Base-by-base conservation (phyloP, 441 rosid genomes). In the Brassica balearica region DNA sequence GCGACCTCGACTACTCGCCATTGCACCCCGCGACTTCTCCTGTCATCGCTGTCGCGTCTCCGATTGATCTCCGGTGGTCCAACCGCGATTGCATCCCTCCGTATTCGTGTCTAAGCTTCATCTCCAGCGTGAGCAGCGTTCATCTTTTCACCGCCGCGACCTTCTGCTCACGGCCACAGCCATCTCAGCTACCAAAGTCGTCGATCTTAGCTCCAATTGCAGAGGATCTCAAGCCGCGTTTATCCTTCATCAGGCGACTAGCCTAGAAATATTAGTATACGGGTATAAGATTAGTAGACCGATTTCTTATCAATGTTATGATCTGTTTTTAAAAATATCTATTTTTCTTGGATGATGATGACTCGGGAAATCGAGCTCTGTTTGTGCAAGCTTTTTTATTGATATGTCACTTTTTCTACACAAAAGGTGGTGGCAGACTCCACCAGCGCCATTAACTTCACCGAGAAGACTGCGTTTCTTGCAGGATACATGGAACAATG, bases 401-500 rank as follows among this genome's bases (percentile, higher is more conserved):
- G 27, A 5, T 58, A 53, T 72, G 72, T 61, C 70, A 68, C 38
- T 68, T 73, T 4, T 12, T 46, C 15, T 11, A 12, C 11, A 46
- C 23, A 14, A 46, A 46, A 46, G 15, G 15, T 46, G 14, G 53
- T 46, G 53, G 15, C 15, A 12, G 14, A 46, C 53, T 46, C 51
- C 15, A 12, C 53, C 2, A 11, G 12, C 15, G 15, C 15, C 53
- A 4, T 46, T 46, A 4, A 14, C 51, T 43, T 43, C 51, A 43
- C 51, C 5, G 14, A 43, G 51, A 41, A 2, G 11, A 9, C 48
- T 9, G 12, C 2, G 48, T 41, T 41, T 41, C 12, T 8, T 41
- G 48, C 59, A 43, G 78, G 48, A 41, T 41, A 41, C 48, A 41
- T 41, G 48, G 73, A 6, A 75, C 73, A 19, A 86, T 85, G 56